Conservation (phyloP, 1,284 basidiomycete genomes). For the Fomitopsis pinicola region DNA sequence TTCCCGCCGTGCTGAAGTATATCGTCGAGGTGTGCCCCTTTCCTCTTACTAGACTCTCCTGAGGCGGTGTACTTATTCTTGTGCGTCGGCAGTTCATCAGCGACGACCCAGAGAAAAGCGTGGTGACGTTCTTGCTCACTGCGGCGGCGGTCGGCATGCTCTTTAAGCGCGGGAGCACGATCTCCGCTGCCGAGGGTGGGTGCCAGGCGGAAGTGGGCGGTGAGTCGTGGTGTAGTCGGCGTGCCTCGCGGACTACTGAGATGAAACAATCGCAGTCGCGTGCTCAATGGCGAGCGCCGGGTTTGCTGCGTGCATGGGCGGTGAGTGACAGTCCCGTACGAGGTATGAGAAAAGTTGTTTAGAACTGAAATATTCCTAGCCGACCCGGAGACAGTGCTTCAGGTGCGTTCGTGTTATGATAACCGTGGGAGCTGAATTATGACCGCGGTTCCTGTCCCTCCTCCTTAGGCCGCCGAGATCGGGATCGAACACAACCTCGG, state of each 20-base stretch:
- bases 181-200: constrained; percentile 92
- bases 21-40: constrained; percentile 60
- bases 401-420: constrained; percentile 36
- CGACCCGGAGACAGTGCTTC: constrained; percentile 74
- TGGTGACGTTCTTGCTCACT: constrained; percentile 84
- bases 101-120: constrained; percentile 83
- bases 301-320: constrained; percentile 92
- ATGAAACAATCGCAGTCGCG: constrained; percentile 49
- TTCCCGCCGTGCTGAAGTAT: constrained; percentile 89
- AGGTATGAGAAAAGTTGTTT: background rate
- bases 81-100: constrained; percentile 62
- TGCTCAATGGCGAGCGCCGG: constrained; percentile 92
- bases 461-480: constrained; percentile 82
- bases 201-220: constrained; percentile 87
- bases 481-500: constrained; percentile 91
- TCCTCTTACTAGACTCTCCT: background rate
- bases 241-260: background rate
- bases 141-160: constrained; percentile 92
- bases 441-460: background rate
- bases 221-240: constrained; percentile 14
- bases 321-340: constrained; percentile 32
- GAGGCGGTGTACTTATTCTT: no score
- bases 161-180: constrained; percentile 95
- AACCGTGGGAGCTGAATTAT: background rate
- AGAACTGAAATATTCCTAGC: constrained; percentile 34